A percentile compares a stretch with the other conserved stretches of the same genome.
Conservation (phyloP, 441 rosid species). For the Kokia cookei region DNA sequence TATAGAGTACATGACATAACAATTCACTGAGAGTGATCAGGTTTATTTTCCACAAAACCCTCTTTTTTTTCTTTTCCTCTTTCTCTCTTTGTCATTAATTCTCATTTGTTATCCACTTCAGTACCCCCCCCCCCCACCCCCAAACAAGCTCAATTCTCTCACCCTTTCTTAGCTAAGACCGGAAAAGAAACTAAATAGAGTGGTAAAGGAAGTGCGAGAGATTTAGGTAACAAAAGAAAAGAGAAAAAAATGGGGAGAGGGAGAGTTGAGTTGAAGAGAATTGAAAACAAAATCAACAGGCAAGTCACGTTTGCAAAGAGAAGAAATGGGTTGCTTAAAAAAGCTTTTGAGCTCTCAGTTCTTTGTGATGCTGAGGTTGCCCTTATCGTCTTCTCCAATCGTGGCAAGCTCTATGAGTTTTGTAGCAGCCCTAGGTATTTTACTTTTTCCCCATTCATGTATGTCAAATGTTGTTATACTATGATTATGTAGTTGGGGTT, state of each 20-base stretch:
- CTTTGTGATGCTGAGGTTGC: constrained; percentile 62
- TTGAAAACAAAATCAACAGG: constrained; percentile 64
- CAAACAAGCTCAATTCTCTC: constrained; percentile 3
- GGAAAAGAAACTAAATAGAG: constrained; percentile 7
- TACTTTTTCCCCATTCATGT: not conserved
- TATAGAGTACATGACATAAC: not conserved
- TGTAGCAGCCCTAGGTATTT: constrained; percentile 46
- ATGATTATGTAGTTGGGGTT: not conserved
- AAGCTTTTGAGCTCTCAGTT: constrained; percentile 56
- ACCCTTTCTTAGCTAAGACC: constrained; percentile 25
- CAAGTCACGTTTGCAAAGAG: constrained; percentile 71
- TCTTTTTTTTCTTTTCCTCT: not conserved
- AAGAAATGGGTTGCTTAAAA: constrained; percentile 62
- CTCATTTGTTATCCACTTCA: constrained; percentile 8
- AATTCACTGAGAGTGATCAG: constrained; percentile 7
- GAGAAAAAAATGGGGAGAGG: constrained; percentile 50
- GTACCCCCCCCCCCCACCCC: too few relatives aligned
- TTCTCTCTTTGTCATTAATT: constrained; percentile 9
- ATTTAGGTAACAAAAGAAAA: not conserved
- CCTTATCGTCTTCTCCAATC: constrained; percentile 55
- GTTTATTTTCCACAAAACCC: not conserved
- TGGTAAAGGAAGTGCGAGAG: not conserved
- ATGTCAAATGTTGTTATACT: not conserved
- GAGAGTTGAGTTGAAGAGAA: constrained; percentile 57
- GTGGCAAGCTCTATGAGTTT: constrained; percentile 57